Conservation (phyloP, 2,329 filamentous ascomycete species). For the Chaetothyriales sp. region DNA sequence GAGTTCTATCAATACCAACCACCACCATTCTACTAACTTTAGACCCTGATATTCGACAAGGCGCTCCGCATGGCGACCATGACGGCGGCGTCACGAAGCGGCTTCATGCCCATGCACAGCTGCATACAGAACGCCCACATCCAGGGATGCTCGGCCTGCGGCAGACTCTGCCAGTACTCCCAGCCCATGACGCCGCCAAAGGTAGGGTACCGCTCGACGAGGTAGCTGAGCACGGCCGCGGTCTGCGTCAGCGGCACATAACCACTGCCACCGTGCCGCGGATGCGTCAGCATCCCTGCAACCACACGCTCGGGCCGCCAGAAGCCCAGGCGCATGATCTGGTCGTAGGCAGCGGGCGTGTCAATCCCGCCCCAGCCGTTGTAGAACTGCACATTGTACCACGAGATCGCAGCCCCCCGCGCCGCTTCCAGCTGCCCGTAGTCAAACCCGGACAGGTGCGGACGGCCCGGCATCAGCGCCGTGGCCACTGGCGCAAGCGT, state of each 20-base stretch:
- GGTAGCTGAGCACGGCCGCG: slow-evolving; percentile 39
- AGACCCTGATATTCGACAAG: slow-evolving; percentile 12
- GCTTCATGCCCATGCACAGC: slow-evolving; percentile 29
- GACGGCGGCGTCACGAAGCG: slow-evolving; percentile 22
- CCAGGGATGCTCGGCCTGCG: slow-evolving; percentile 50
- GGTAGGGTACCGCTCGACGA: slow-evolving; percentile 45
- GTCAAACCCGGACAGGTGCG: slow-evolving; percentile 61
- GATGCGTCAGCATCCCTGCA: slow-evolving; percentile 65
- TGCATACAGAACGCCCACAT: slow-evolving; percentile 63
- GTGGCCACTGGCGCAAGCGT: slow-evolving; percentile 71
- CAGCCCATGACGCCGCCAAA: slow-evolving; percentile 89
- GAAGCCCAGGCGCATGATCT: slow-evolving; percentile 35
- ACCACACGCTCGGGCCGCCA: slow-evolving; percentile 63
- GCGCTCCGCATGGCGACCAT: slow-evolving; percentile 21
- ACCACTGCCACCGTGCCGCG: slow-evolving; percentile 51
- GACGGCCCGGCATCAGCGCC: slow-evolving; percentile 45
- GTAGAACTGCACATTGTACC: slow-evolving; percentile 91
- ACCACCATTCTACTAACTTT: too few species aligned
- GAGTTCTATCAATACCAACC: too few species aligned
- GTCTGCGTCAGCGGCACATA: slow-evolving; percentile 47
- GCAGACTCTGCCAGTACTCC: slow-evolving; percentile 81
- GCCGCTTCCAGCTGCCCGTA: slow-evolving; percentile 60
- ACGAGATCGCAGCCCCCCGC: slow-evolving; percentile 52
- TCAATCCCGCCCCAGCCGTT: slow-evolving; percentile 66
- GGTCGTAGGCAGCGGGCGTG: slow-evolving; percentile 30